A percentile compares a stretch with the other conserved stretches of the same genome.
phyloP scores from a whole-genome alignment of 495 filamentous ascomycete genomes.

The Neurospora sp. region DNA sequence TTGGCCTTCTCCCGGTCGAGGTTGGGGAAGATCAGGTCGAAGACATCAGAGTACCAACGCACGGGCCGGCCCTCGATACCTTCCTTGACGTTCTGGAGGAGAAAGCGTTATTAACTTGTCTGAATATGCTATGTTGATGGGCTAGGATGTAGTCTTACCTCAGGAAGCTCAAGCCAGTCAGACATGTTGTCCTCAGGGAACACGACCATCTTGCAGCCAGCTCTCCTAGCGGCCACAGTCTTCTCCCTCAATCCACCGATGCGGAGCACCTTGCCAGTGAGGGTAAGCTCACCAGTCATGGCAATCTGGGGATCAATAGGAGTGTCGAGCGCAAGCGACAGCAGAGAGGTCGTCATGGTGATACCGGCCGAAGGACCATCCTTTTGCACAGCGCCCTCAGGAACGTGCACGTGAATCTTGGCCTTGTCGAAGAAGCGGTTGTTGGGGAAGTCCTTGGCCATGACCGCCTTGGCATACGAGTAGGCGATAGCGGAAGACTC shows the following conservation, averaged over 20 bases:
- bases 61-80: slow-evolving; percentile 84
- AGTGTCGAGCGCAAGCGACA: slow-evolving; percentile 72
- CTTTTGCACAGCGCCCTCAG: slow-evolving; percentile 93
- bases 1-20: slow-evolving; percentile 66
- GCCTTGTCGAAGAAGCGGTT: slow-evolving; percentile 97
- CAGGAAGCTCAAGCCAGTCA: slow-evolving; percentile 96
- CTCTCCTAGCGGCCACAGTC: slow-evolving; percentile 92
- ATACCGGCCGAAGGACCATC: slow-evolving; percentile 94
- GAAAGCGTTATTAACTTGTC: slow-evolving; percentile 23
- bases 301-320: slow-evolving; percentile 78
- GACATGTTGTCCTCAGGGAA: slow-evolving; percentile 92
- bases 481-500: slow-evolving; percentile 92
- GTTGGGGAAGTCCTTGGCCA: slow-evolving; percentile 73
- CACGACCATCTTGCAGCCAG: slow-evolving; percentile 88
- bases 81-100: slow-evolving; percentile 83
- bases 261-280: slow-evolving; percentile 92
- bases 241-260: slow-evolving; percentile 97
- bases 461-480: slow-evolving; percentile 82
- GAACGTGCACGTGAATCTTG: slow-evolving; percentile 90
- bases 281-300: slow-evolving; percentile 97
- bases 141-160: slow-evolving; percentile 49
- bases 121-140: background rate
- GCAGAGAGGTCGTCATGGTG: slow-evolving; percentile 89
- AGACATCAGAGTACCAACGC: slow-evolving; percentile 91
- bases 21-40: slow-evolving; percentile 78